Percentiles rank a stretch among this genome's conserved stretches.
These are phyloP conservation scores for Saitozyma sp. DNA, from an alignment of 768 basidiomycete species.

Conservation along the genomic window DNA sequence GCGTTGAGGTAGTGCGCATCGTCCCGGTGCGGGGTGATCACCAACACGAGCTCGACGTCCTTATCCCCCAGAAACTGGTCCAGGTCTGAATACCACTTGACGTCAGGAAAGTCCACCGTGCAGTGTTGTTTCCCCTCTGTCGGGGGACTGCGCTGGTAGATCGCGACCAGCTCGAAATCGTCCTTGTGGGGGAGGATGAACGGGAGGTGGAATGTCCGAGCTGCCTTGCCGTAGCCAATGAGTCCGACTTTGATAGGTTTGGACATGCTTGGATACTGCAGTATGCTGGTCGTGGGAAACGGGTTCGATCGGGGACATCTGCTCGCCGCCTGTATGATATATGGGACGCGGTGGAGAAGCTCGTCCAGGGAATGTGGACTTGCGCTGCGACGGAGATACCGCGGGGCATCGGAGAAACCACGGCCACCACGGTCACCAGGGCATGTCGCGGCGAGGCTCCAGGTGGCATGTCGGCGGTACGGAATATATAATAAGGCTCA, in stretches of 20 bases:
- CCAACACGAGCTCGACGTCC: slow-evolving; percentile 14
- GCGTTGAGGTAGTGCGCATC: slow-evolving; percentile 11
- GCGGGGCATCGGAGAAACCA: too few species aligned
- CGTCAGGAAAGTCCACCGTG: slow-evolving; percentile 9
- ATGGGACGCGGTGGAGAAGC: too few species aligned
- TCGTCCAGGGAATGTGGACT: too few species aligned
- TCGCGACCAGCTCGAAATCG: slow-evolving; percentile 1
- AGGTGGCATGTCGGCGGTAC: too few species aligned
- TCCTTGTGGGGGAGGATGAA: slow-evolving; percentile 1
- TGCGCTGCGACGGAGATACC: too few species aligned
- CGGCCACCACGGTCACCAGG: too few species aligned
- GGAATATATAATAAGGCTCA: too few species aligned
- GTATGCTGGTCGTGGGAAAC: too few species aligned
- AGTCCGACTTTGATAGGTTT: slow-evolving; percentile 6
- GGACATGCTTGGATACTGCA: too few species aligned
- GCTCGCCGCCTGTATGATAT: too few species aligned
- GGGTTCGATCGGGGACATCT: too few species aligned
- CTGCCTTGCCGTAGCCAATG: slow-evolving; percentile 7
- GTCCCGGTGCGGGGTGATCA: slow-evolving; percentile 1
- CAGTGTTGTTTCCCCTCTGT: slow-evolving; percentile 6
- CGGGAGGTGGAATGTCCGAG: slow-evolving; percentile 9
- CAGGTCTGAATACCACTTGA: slow-evolving; percentile 10
- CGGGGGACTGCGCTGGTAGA: slow-evolving; percentile 1
- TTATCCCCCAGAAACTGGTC: slow-evolving; percentile 10
- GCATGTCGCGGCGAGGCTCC: too few species aligned